Evolutionary conservation across 768 basidiomycete genomes (phyloP).

Genomic region (Leccinum truebloodii): DNA sequence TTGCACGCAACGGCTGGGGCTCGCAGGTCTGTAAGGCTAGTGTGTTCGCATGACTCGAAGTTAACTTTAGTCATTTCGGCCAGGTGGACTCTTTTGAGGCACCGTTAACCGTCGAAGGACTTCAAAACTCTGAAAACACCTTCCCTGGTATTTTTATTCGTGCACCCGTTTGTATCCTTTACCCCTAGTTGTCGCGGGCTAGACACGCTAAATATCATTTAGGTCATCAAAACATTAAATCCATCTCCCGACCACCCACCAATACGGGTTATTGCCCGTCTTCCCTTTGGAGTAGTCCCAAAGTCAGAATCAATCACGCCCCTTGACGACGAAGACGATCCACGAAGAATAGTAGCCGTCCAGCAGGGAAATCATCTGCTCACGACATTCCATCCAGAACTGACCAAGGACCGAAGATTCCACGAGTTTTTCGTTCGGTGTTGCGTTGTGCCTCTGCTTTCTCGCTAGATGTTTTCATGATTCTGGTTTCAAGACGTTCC

Average conservation of each 20-base stretch:
- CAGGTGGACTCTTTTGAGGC: conserved; percentile 93
- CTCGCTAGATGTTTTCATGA: conserved; percentile 3
- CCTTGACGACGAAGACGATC: conserved; percentile 49
- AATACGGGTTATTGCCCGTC: conserved; percentile 68
- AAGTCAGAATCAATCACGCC: conserved; percentile 35
- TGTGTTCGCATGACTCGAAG: background rate
- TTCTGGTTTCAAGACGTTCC: background rate
- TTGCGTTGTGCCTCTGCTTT: conserved; percentile 53
- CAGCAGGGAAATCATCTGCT: conserved; percentile 83
- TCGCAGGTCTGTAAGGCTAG: conserved; percentile 59
- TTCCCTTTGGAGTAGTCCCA: conserved; percentile 56
- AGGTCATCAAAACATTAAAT: conserved; percentile 66
- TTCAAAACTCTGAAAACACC: conserved; percentile 57
- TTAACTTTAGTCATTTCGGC: background rate
- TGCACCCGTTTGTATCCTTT: conserved; percentile 64
- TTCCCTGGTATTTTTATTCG: conserved; percentile 93
- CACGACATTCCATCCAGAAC: conserved; percentile 93
- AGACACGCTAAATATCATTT: background rate
- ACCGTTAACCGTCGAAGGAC: conserved; percentile 60
- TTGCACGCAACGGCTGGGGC: conserved; percentile 93
- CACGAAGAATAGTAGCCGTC: conserved; percentile 76
- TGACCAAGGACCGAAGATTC: conserved; percentile 83
- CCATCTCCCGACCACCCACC: conserved; percentile 51
- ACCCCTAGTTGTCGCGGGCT: background rate
- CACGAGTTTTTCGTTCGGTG: conserved; percentile 87